phyloP scores from a whole-genome alignment of 208 protist species.

The Leishmania braziliensis region DNA sequence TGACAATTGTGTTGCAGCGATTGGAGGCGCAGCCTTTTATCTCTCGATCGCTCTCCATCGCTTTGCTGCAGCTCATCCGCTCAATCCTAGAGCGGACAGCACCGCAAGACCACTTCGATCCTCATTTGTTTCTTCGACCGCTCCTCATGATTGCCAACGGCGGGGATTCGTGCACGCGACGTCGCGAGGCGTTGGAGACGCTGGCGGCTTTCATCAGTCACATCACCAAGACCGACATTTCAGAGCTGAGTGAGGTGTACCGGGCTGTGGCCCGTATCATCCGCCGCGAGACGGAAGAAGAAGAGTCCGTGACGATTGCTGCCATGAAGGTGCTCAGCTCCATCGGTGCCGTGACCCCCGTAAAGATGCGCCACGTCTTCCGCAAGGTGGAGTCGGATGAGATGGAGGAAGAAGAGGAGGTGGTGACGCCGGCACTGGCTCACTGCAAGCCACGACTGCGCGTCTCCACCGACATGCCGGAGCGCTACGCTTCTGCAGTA shows the following conservation, averaged over 20 bases:
- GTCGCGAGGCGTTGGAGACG: slow-evolving; percentile 71
- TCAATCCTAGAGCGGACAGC: slow-evolving; percentile 75
- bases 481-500: slow-evolving; percentile 79
- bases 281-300: slow-evolving; percentile 76
- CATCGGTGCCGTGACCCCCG: slow-evolving; percentile 82
- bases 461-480: slow-evolving; percentile 64
- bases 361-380: slow-evolving; percentile 72
- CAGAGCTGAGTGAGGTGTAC: slow-evolving; percentile 61
- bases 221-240: slow-evolving; percentile 55
- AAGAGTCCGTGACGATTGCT: slow-evolving; percentile 61
- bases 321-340: slow-evolving; percentile 79
- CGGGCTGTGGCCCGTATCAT: slow-evolving; percentile 80
- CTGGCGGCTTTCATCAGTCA: slow-evolving; percentile 79
- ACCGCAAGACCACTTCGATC: slow-evolving; percentile 59
- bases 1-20: slow-evolving; percentile 63
- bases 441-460: slow-evolving; percentile 80
- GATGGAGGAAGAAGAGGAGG: slow-evolving; percentile 83
- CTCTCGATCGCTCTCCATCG: slow-evolving; percentile 74
- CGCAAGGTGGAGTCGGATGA: slow-evolving; percentile 72
- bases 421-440: slow-evolving; percentile 76
- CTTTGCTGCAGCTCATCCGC: slow-evolving; percentile 68
- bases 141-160: slow-evolving; percentile 75
- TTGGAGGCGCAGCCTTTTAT: slow-evolving; percentile 72
- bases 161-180: slow-evolving; percentile 68
- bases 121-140: slow-evolving; percentile 48